phyloP scores from a whole-genome alignment of 768 basidiomycete genomes.

The Leucocoprinus sp. region DNA sequence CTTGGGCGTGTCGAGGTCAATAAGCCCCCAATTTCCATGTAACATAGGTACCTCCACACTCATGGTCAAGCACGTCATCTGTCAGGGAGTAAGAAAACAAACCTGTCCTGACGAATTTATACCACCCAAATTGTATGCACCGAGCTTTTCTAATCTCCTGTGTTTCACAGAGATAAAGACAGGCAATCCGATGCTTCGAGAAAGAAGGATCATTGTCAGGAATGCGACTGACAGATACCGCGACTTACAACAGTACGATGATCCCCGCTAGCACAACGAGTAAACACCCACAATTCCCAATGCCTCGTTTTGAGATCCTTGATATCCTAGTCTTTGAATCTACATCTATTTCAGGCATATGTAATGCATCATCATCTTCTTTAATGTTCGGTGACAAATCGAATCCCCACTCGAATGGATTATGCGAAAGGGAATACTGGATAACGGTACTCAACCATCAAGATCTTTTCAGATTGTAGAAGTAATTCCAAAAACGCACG shows the following conservation, averaged over 20 bases:
- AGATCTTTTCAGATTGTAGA: neutral
- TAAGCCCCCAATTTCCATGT: conserved; percentile 43
- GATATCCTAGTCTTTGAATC: too few species aligned
- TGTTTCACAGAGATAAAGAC: conserved; percentile 24
- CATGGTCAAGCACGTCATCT: neutral
- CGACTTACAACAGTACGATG: conserved; percentile 57
- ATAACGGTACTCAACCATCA: neutral
- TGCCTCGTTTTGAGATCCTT: too few species aligned
- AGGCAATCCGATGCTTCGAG: conserved; percentile 29
- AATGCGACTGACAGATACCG: neutral
- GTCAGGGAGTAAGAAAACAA: conserved; percentile 14
- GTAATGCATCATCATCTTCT: conserved; percentile 35
- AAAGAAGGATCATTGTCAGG: neutral
- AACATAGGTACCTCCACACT: conserved; percentile 50
- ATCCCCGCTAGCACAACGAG: conserved; percentile 32
- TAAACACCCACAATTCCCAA: conserved; percentile 56
- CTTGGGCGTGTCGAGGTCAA: conserved; percentile 49
- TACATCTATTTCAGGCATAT: too few species aligned
- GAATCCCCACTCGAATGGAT: conserved; percentile 53
- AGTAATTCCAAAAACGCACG: conserved; percentile 12
- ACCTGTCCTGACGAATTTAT: conserved; percentile 60
- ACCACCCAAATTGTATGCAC: conserved; percentile 37
- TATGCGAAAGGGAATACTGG: conserved; percentile 44
- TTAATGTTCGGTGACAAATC: conserved; percentile 32
- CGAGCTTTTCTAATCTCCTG: conserved; percentile 16